Evolutionary conservation across 83 land plant species (phyloP), one percentile per base, ranked within the genome.

Genomic region (Picea abies): DNA sequence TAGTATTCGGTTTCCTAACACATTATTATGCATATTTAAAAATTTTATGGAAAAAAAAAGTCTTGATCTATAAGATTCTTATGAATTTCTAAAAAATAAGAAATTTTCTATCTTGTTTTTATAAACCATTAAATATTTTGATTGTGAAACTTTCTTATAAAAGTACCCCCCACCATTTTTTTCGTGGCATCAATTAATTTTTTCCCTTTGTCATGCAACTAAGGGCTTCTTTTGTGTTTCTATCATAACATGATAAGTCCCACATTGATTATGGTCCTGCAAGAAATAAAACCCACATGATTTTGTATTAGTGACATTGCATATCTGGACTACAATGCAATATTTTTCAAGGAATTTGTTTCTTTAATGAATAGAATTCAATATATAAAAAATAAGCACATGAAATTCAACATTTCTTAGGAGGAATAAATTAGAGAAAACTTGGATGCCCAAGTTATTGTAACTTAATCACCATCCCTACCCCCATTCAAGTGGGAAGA

Each of bases 241-340:
- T 82, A 68, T 84, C 81, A 68, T 81, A 78, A 69, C 89, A 89
- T 60, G 81, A 87, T 39, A 82, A 19, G 63, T 89, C 90, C 58
- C 61, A 89, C 70, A 84, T 79, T 17, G 90, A 89, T n/a, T 81
- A 80, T 32, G 80, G 64, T 29, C 90, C 90, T 89, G 87, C 41
- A 73, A 47, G 56, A 73, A 73, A 73, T 22, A 73, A 8, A 20
- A 73, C 19, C 23, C 23, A n/a, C 77, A 20, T 44, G 47, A 56
- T 44, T 73, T 44, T 70, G 47, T 17, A 44, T 73, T 22, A 72
- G 58, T 39, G 10, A 15, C n/a, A 20, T n/a, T 10, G 56, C 41
- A 49, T 10, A 22, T 39, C 56, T 73, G 20, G 58, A 73, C 1
- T 44, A 73, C 20, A 47, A 20, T 20, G 14, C 47, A 37, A 9